These are phyloP conservation scores for Claviceps lovelessii DNA, from an alignment of 2,329 filamentous ascomycete species.

Conservation along the genomic window DNA sequence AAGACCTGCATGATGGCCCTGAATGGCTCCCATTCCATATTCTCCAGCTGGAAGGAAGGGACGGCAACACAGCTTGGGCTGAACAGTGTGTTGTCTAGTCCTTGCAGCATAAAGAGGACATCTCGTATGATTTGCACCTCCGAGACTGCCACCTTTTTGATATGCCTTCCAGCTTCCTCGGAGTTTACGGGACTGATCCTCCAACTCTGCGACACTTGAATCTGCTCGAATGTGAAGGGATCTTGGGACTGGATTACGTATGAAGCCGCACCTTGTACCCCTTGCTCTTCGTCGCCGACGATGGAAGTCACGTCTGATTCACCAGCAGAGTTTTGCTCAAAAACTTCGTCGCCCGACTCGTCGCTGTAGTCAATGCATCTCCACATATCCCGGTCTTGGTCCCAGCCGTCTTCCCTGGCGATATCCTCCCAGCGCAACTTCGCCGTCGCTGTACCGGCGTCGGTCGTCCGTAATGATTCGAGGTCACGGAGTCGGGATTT, in stretches of 20 bases:
- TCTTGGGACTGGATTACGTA: constrained; percentile 23
- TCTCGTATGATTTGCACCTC: constrained; percentile 67
- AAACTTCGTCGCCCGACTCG: constrained; percentile 42
- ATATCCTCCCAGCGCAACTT: constrained; percentile 67
- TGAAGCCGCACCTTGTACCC: constrained; percentile 14
- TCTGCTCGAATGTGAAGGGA: constrained; percentile 15
- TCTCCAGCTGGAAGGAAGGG: constrained; percentile 30
- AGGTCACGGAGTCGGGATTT: constrained; percentile 53
- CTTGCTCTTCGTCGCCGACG: constrained; percentile 17
- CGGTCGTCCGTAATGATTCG: constrained; percentile 29
- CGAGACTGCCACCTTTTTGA: constrained; percentile 36
- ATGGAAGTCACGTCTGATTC: constrained; percentile 22
- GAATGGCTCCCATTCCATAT: constrained; percentile 36
- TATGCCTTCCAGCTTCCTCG: constrained; percentile 18
- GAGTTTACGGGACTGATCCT: constrained; percentile 18
- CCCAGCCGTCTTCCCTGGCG: constrained; percentile 59
- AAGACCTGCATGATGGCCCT: constrained; percentile 32
- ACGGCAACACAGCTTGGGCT: constrained; percentile 24
- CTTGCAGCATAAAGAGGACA: constrained; percentile 70
- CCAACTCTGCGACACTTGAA: constrained; percentile 23
- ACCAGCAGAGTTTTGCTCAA: constrained; percentile 20
- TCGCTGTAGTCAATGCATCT: constrained; percentile 52
- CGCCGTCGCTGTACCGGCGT: constrained; percentile 28
- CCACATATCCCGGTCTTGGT: constrained; percentile 55
- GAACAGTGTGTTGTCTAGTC: constrained; percentile 63